Conservation (phyloP, 805 yeast species). For the Yamadazyma akitaensis region DNA sequence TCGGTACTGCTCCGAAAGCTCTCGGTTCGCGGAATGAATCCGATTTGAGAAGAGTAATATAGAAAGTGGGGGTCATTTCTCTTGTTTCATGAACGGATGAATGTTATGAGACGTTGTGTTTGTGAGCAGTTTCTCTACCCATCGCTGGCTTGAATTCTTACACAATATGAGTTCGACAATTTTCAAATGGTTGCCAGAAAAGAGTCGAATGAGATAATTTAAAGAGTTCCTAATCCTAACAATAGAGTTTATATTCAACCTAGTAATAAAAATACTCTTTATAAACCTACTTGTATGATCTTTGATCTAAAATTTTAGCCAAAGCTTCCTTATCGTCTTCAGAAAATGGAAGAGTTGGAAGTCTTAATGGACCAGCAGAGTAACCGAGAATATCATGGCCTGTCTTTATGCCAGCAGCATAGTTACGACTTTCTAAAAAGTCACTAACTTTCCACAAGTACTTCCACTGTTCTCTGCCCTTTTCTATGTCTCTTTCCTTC, state of each 20-base stretch:
- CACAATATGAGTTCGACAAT: too few relatives aligned
- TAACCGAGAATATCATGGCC: conserved; percentile 14
- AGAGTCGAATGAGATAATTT: too few relatives aligned
- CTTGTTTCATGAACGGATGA: too few relatives aligned
- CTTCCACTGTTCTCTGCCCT: conserved; percentile 16
- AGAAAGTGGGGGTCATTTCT: too few relatives aligned
- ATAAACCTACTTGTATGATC: conserved; percentile 10
- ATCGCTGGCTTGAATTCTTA: too few relatives aligned
- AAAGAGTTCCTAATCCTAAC: neutral
- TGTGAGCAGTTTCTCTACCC: too few relatives aligned
- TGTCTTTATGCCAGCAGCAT: conserved; percentile 15
- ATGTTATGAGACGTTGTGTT: too few relatives aligned
- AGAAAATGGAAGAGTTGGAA: conserved; percentile 14
- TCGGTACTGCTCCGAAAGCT: too few relatives aligned
- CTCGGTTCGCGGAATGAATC: too few relatives aligned
- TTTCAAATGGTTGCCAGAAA: too few relatives aligned
- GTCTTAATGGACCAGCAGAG: conserved; percentile 15
- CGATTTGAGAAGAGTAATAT: too few relatives aligned
- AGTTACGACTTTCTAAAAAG: conserved; percentile 13
- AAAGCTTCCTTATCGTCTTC: conserved; percentile 10
- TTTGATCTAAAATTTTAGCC: conserved; percentile 9
- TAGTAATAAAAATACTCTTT: neutral
- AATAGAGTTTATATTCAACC: neutral
- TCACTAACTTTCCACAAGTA: conserved; percentile 15
- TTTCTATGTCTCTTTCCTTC: conserved; percentile 7